Evolutionary conservation across 1,139 yeast species (phyloP), one percentile per base, ranked within the genome.

Genomic region (Taphrina confusa): DNA sequence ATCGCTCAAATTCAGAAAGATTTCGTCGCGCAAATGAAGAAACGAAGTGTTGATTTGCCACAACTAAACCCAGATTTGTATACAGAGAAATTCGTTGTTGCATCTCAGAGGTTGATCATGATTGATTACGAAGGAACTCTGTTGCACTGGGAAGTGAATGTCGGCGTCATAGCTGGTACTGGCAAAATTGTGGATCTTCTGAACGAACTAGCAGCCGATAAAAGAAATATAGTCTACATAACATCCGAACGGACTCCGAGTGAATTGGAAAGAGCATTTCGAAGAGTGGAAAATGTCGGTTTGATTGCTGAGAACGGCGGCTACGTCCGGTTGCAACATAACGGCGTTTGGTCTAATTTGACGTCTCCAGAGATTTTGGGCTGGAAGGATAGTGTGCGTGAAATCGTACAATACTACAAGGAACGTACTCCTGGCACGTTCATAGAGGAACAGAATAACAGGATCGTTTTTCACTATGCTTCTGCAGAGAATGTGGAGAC

Each of bases 261-360:
- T 25, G 65, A 64, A 28, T 37, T 64, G 14, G 88, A 86, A 65
- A 77, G 87, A 55, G 72, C 83, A 58, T 90, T 84, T 72, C 78
- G 85, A 37, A 80, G 90, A 63, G 79, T 83, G 11, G 82, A 85
- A 1, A 81, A 80, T 44, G 70, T 91, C 34, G 97, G 97, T 0
- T 75, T 91, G 57, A 83, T 91, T 65, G 95, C 96, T 0, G 97
- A 91, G 71, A 84, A 86, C 69, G 97, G 97, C 37, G 95, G 90
- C 1, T 84, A 76, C 65, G 54, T 67, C 36, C 51, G 66, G 0
- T 42, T 25, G 16, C 46, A 39, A n/a, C 36, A 56, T 9, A 47
- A 56, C 23, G 54, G 76, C 27, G 74, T 75, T 14, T 91, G 97
- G 97, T 73, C 81, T 34, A 78, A 87, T 1, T 75, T 87, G 46